Evolutionary conservation across 1,284 basidiomycete species (phyloP).

Genomic region (Ceratobasidium papillatum): DNA sequence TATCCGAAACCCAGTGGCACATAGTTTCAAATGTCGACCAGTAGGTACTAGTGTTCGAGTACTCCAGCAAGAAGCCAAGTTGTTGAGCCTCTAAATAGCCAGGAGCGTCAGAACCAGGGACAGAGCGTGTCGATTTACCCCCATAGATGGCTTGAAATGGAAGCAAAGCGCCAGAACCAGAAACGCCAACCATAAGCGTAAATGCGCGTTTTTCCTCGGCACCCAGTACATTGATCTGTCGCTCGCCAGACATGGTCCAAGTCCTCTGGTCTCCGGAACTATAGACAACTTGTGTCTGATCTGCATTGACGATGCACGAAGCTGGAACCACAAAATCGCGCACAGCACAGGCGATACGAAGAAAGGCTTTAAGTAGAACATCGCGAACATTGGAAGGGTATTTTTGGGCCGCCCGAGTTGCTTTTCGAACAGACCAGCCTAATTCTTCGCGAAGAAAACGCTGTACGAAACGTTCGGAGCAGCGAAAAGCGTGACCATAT

Average conservation of each 20-base stretch:
- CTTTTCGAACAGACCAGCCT: conserved; percentile 14
- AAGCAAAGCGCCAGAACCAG: background rate
- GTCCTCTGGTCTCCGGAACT: background rate
- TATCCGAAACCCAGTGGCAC: conserved; percentile 50
- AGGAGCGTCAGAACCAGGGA: conserved; percentile 44
- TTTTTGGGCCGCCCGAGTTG: conserved; percentile 28
- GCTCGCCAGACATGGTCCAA: conserved; percentile 1
- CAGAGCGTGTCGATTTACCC: conserved; percentile 42
- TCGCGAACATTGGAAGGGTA: background rate
- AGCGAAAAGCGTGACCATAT: conserved; percentile 4
- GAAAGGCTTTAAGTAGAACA: conserved; percentile 10
- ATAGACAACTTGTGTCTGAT: conserved; percentile 21
- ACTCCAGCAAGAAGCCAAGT: conserved; percentile 50
- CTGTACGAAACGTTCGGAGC: background rate
- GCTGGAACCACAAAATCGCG: background rate
- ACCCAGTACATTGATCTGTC: conserved; percentile 3
- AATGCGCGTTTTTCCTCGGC: conserved; percentile 22
- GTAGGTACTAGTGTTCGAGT: conserved; percentile 51
- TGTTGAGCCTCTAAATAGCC: conserved; percentile 44
- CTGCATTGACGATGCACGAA: conserved; percentile 11
- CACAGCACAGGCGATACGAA: background rate
- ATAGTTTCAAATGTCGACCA: conserved; percentile 55
- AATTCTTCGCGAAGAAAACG: background rate
- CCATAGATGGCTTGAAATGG: conserved; percentile 23
- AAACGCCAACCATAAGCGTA: background rate